These are phyloP conservation scores for Zygotorulaspora mrakii DNA, from an alignment of 1,139 yeast species.

Conservation along the genomic window DNA sequence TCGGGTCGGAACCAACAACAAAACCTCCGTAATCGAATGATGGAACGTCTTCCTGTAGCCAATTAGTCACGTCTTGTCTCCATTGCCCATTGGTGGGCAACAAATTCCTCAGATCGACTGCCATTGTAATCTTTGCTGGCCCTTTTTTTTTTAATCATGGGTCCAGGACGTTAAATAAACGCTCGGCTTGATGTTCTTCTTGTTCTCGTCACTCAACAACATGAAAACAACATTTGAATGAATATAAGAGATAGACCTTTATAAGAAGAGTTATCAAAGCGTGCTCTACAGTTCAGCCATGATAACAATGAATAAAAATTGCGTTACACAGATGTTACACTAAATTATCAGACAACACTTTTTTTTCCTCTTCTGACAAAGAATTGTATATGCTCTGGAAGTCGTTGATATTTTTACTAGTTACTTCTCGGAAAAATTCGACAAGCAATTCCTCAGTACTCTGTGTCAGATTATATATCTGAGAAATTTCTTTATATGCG, in stretches of 20 bases:
- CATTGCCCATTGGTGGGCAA: conserved; percentile 73
- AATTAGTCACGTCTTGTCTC: conserved; percentile 71
- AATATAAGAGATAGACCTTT: no score
- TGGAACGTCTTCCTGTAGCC: conserved; percentile 86
- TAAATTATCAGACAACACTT: conserved; percentile 47
- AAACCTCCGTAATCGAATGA: conserved; percentile 91
- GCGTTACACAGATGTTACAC: conserved; percentile 19
- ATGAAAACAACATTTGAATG: no score
- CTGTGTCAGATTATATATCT: conserved; percentile 29
- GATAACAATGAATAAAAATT: no score
- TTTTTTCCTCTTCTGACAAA: conserved; percentile 57
- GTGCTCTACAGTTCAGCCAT: no score
- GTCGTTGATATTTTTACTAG: conserved; percentile 49
- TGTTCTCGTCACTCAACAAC: no score
- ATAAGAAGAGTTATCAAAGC: no score
- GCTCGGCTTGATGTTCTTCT: no score
- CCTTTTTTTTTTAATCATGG: neutral
- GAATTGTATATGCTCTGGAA: conserved; percentile 53
- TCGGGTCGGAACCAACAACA: conserved; percentile 77
- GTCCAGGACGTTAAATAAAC: no score
- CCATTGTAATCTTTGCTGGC: conserved; percentile 1
- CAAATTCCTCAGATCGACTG: conserved; percentile 44
- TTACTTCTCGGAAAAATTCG: conserved; percentile 62
- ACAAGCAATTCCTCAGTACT: conserved; percentile 46
- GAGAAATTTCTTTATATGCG: conserved; percentile 31